Base-by-base conservation (phyloP, 371 early-diverging fungal genomes). In the Mycotypha africana region DNA sequence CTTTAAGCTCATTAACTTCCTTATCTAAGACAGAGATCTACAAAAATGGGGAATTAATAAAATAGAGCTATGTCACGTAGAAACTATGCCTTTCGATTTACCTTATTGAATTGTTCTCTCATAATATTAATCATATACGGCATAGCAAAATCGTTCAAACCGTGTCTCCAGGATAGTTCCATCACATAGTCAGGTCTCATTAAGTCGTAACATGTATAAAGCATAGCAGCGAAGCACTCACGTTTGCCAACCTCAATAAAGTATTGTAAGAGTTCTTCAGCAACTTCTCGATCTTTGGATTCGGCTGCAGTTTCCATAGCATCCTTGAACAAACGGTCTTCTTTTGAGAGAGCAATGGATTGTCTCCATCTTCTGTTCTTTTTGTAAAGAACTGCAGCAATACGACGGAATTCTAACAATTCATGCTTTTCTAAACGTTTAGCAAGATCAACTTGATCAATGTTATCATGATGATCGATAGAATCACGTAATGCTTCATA, bases 291-390 rank as follows among this genome's bases (percentile, higher is more conserved):
- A 45, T 85, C 90, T 36, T 77, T 79, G 5, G 93, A 92, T 53
- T 85, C 89, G 5, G 89, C 87, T 12, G 95, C 98, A 1, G 97
- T 94, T 40, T 94, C 93, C 88, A 97, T 95, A 2, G 96, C 95
- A 61, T 98, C 98, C 78, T 91, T 92, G 81, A 85, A 97, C 30
- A 96, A 79, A 43, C 87, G 78, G 62, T 98, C 97, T 70, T 93
- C 86, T 78, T 96, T 95, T 22, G 94, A 95, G 44, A 98, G 76
- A 12, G 84, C 81, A 64, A 98, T 85, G 4, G 95, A 92, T 68
- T 96, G 92, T 65, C 85, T 80, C 95, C 95, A 98, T 51, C 92
- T 85, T 66, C 89, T 88, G 82, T 93, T 95, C 51, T 76, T 83
- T 79, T 82, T 92, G 82, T 93, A 97, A 42, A 98, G 70, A 52